Evolutionary conservation across 2,329 filamentous ascomycete genomes (phyloP).

Genomic region (Ophiostoma angusticollis): DNA sequence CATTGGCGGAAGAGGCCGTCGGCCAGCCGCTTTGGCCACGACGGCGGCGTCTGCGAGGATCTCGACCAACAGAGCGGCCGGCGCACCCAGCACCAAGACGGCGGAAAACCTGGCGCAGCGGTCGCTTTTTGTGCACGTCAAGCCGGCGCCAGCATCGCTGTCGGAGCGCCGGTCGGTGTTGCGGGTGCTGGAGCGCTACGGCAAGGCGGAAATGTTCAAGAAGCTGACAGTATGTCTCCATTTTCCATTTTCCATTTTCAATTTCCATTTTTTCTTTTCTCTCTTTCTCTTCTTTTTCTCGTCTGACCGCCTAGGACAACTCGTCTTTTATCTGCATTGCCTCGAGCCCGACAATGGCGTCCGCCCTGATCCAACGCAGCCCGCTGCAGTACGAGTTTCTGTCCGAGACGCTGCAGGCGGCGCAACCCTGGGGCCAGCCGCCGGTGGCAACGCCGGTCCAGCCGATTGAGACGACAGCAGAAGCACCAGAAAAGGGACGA

Average conservation of each 20-base stretch:
- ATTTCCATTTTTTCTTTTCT: no score
- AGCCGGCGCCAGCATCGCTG: conserved; percentile 38
- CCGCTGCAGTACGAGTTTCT: conserved; percentile 35
- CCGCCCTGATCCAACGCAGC: conserved; percentile 29
- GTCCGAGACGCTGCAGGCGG: conserved; percentile 15
- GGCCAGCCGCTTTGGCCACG: neutral
- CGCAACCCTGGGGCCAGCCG: conserved; percentile 11
- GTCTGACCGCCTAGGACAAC: conserved; percentile 24
- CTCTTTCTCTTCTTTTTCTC: neutral
- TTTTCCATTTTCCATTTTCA: no score
- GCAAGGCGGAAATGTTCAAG: conserved; percentile 40
- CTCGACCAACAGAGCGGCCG: neutral
- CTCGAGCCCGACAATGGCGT: conserved; percentile 26
- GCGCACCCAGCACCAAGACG: neutral
- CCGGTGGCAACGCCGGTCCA: conserved; percentile 12
- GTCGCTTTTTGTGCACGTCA: conserved; percentile 35
- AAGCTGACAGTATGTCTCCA: conserved; percentile 27
- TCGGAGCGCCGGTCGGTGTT: conserved; percentile 43
- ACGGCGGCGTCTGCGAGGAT: neutral
- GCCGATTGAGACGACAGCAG: conserved; percentile 9
- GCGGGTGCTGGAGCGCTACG: conserved; percentile 35
- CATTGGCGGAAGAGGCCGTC: no score
- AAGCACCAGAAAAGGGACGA: neutral
- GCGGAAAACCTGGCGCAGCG: conserved; percentile 12
- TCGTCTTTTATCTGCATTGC: conserved; percentile 39